Percentiles rank a stretch among this genome's conserved stretches.
Conservation (phyloP, 768 basidiomycete genomes). For the Hydnum rufescens region DNA sequence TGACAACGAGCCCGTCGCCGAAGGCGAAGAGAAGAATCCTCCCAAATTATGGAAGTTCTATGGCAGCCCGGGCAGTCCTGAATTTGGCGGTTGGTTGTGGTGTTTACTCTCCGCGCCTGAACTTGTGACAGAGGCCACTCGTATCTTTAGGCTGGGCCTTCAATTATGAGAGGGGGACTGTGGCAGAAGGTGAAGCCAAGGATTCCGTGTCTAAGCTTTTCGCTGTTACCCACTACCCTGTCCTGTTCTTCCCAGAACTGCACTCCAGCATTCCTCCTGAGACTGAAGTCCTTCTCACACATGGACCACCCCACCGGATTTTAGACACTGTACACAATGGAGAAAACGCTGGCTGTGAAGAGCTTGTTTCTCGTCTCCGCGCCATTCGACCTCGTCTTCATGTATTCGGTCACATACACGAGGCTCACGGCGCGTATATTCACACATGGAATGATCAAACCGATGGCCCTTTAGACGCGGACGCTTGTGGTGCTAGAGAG, state of each 20-base stretch:
- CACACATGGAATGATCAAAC: background rate
- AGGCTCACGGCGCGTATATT: background rate
- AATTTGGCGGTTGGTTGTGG: background rate
- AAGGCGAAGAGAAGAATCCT: too few species aligned
- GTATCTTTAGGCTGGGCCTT: background rate
- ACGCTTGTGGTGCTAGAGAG: background rate
- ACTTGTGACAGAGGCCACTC: background rate
- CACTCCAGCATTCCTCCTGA: background rate
- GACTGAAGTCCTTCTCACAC: constrained; percentile 1
- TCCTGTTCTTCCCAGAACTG: background rate
- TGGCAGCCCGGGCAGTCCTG: background rate
- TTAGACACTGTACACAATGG: constrained; percentile 3
- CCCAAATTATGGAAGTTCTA: background rate
- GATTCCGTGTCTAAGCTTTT: background rate
- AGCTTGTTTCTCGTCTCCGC: background rate
- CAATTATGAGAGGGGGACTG: background rate
- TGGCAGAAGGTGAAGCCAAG: background rate
- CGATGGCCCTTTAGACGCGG: background rate
- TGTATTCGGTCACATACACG: constrained; percentile 8
- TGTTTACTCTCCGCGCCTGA: too few species aligned
- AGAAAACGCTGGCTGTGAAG: constrained; percentile 1
- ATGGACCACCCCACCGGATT: constrained; percentile 4
- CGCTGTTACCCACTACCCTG: background rate
- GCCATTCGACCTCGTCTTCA: constrained; percentile 5
- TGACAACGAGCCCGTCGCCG: background rate